Evolutionary conservation across 2,329 filamentous ascomycete species (phyloP), one percentile per base, ranked within the genome.

Genomic region (Epicoccum sorghinum): DNA sequence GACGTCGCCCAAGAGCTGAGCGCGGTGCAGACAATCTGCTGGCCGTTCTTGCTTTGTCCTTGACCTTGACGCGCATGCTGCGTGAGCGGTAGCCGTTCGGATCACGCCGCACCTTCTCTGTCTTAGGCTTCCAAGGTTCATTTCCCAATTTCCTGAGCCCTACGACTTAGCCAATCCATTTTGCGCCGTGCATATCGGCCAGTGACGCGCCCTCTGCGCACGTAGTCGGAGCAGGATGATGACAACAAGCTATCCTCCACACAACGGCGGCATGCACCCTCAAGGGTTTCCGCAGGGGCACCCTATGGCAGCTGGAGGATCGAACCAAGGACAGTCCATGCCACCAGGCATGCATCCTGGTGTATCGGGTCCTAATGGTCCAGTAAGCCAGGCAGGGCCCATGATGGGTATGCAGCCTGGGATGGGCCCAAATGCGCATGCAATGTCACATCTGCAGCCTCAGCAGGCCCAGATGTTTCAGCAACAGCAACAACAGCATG

Each of bases 371-470:
- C 88, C 89, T 18, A 86, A 86, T 62, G 85, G 83, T 57, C 83
- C 84, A 71, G 87, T 90, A 61, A 90, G 86, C 71, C 87, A 89
- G 66, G 84, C 83, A 42, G 82, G 82, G 25, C 83, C 86, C 52
- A 84, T 92, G 82, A 91, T 93, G 88, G 87, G 84, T 53, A 90
- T 93, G 86, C 88, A 89, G 59, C 88, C 87, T 27, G 85, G 88
- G 57, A 79, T 78, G 60, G 83, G 80, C 48, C 82, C 81, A 24
- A 89, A 86, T 74, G 83, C 84, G 55, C 89, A 91, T 75, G 87
- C 87, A 14, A 77, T 92, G 65, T 87, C 88, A 69, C 89, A 93
- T 70, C 72, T 92, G 48, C 89, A 81, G 68, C 87, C 88, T 10
- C 81, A 83, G 64, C 81, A 83, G 64, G 79, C 80, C 55, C 83